Conservation (phyloP, 2,329 filamentous ascomycete genomes). For the Phymatotrichopsis omnivora region DNA sequence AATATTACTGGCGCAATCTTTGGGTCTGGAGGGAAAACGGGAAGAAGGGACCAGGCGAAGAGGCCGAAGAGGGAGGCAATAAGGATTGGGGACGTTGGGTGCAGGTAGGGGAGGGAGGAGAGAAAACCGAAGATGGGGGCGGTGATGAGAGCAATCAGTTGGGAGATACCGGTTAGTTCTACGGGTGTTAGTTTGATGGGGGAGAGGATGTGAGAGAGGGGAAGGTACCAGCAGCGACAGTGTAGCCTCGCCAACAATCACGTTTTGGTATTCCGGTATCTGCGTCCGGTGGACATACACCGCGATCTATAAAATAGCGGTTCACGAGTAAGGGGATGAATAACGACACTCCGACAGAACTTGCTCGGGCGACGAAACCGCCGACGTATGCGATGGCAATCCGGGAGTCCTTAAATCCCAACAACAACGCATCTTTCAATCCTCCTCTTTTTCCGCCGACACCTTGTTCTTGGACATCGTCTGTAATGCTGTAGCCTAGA, state of each 20-base stretch:
- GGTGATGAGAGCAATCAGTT: constrained; percentile 72
- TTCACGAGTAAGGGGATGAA: constrained; percentile 93
- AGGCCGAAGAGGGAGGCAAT: constrained; percentile 63
- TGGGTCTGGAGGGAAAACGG: constrained; percentile 60
- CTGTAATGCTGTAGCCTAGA: neutral
- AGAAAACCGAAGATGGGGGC: constrained; percentile 82
- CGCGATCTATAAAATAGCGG: constrained; percentile 72
- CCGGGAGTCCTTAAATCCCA: constrained; percentile 27
- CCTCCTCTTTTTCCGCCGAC: constrained; percentile 1
- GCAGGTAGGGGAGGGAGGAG: constrained; percentile 52
- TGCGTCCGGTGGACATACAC: constrained; percentile 61
- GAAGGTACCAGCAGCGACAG: constrained; percentile 49
- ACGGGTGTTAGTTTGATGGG: neutral
- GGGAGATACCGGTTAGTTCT: constrained; percentile 77
- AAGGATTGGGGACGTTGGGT: constrained; percentile 58
- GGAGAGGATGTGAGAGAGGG: neutral
- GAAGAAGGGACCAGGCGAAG: constrained; percentile 66
- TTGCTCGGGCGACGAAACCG: constrained; percentile 78
- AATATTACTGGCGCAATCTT: constrained; percentile 56
- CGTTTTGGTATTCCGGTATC: constrained; percentile 56
- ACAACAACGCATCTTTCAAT: constrained; percentile 9
- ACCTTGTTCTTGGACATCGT: neutral
- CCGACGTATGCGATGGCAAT: constrained; percentile 85
- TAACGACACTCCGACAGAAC: constrained; percentile 86
- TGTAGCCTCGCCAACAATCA: constrained; percentile 76